Evolutionary conservation across 345 rosid genomes (phyloP).

Genomic region (Rhodamnia argentea): DNA sequence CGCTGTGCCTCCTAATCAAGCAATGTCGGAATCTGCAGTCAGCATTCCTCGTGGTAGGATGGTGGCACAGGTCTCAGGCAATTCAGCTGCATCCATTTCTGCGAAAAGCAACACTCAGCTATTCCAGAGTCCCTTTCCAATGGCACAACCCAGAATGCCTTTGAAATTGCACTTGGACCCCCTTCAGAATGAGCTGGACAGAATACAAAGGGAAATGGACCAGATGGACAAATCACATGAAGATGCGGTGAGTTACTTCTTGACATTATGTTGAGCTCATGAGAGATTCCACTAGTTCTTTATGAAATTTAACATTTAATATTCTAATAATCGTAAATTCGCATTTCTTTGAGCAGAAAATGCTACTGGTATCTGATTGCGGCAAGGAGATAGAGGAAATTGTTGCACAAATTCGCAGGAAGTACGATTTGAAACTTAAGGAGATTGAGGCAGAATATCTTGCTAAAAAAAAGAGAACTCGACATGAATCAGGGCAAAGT

Average conservation of each 20-base stretch:
- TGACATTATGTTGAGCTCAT: neutral
- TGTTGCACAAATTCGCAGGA: slow-evolving; percentile 31
- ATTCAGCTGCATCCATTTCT: slow-evolving; percentile 2
- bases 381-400: slow-evolving; percentile 46
- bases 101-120: slow-evolving; percentile 6
- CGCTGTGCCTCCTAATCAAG: neutral
- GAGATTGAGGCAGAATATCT: slow-evolving; percentile 27
- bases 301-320: neutral
- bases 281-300: neutral
- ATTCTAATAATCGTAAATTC: neutral
- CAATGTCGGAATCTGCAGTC: slow-evolving; percentile 1
- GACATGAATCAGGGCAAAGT: slow-evolving; percentile 24
- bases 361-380: slow-evolving; percentile 28
- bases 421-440: slow-evolving; percentile 28
- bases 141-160: slow-evolving; percentile 12
- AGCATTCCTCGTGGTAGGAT: neutral
- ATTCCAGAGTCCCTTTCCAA: slow-evolving; percentile 9
- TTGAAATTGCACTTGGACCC: slow-evolving; percentile 23
- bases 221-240: slow-evolving; percentile 15
- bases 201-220: slow-evolving; percentile 23
- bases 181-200: slow-evolving; percentile 51
- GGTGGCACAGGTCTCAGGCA: neutral
- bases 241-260: slow-evolving; percentile 24
- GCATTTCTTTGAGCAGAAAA: slow-evolving; percentile 31
- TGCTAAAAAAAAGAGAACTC: slow-evolving; percentile 22